Percentiles rank a stretch among this genome's conserved stretches.
These are phyloP conservation scores for Brachypodium distachyon DNA, from an alignment of 202 grass and related monocot genomes.

Conservation along the genomic window DNA sequence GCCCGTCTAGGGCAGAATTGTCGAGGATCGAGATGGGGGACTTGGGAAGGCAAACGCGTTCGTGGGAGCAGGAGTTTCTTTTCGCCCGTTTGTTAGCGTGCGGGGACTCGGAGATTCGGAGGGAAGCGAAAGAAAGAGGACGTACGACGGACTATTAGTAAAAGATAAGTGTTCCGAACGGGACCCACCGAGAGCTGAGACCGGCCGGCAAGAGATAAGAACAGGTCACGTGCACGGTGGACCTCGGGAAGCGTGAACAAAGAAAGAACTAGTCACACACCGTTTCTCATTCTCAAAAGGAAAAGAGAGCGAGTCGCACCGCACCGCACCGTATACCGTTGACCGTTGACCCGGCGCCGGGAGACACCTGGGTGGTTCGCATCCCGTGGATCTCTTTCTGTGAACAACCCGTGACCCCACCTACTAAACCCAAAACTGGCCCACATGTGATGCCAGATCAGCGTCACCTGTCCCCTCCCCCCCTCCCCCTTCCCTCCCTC, in stretches of 20 bases:
- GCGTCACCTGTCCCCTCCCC: neutral
- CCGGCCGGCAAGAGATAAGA: neutral
- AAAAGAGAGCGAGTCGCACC: neutral
- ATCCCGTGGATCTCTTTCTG: neutral
- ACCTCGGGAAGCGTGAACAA: neutral
- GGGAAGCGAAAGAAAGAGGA: no score
- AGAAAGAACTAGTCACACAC: neutral
- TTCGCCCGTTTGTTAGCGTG: no score
- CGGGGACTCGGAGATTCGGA: no score
- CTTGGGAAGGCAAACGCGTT: no score
- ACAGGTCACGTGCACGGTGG: neutral
- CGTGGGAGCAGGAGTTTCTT: no score
- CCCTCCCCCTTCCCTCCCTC: neutral
- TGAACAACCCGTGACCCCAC: neutral
- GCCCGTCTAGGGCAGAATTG: no score
- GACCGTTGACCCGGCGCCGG: neutral
- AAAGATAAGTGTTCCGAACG: no score
- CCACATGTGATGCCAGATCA: conserved; percentile 25
- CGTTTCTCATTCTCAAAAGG: neutral
- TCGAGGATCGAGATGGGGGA: no score
- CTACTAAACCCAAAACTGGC: neutral
- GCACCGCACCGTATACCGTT: no score
- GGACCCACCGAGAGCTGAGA: neutral
- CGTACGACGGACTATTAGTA: no score
- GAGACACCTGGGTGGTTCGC: neutral